phyloP scores from a whole-genome alignment of 2,329 filamentous ascomycete species.

The Coniochaeta prunicola region DNA sequence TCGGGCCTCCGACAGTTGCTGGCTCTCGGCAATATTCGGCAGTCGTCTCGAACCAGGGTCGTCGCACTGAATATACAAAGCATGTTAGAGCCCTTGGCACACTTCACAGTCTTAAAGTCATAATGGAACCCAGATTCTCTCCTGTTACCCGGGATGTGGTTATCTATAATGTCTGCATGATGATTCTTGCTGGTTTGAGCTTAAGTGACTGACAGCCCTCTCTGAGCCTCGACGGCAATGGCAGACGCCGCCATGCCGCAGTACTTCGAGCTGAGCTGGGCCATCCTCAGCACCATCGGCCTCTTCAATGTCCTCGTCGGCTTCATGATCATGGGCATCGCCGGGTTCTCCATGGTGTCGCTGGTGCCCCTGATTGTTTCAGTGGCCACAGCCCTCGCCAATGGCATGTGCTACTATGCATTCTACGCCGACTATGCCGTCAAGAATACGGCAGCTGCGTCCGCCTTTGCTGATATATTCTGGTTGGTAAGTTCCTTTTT shows the following conservation, averaged over 20 bases:
- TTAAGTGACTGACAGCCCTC: background rate
- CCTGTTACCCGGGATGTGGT: too few relatives aligned
- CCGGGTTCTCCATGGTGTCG: constrained; percentile 27
- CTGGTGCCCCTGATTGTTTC: constrained; percentile 32
- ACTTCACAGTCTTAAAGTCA: background rate
- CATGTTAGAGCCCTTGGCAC: background rate
- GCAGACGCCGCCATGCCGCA: constrained; percentile 9
- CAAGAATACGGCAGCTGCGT: constrained; percentile 23
- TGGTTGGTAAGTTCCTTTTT: constrained; percentile 34
- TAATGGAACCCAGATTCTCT: background rate
- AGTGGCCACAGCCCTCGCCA: constrained; percentile 29
- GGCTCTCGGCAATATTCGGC: background rate
- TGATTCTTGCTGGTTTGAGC: too few relatives aligned
- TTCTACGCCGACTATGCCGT: constrained; percentile 24
- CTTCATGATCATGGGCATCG: constrained; percentile 29
- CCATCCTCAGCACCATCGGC: constrained; percentile 36
- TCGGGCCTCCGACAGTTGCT: background rate
- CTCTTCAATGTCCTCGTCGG: constrained; percentile 31
- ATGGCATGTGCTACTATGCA: constrained; percentile 35
- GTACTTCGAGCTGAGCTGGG: constrained; percentile 36
- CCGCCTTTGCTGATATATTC: constrained; percentile 28
- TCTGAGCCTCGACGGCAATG: background rate
- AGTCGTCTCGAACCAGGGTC: background rate
- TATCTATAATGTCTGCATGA: too few relatives aligned
- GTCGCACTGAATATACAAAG: background rate